Evolutionary conservation across 2,329 filamentous ascomycete species (phyloP).

Genomic region (Aspergillus felis): DNA sequence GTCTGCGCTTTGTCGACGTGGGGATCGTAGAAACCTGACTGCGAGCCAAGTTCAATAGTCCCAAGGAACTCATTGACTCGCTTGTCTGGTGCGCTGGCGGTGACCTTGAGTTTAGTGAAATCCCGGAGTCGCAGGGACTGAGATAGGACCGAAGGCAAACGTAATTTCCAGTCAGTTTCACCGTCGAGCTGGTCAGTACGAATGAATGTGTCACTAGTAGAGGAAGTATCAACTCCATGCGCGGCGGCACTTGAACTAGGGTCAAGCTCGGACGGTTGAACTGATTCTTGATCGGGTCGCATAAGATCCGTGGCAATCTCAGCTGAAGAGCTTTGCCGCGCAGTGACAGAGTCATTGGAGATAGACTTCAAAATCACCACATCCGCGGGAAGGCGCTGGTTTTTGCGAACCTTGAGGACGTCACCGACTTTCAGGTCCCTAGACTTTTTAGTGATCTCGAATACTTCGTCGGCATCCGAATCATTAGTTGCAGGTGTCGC

Average conservation of each 20-base stretch:
- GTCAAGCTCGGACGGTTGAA: conserved; percentile 10
- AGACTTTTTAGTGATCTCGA: conserved; percentile 74
- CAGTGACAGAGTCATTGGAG: conserved; percentile 48
- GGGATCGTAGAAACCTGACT: conserved; percentile 44
- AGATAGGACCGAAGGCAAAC: conserved; percentile 79
- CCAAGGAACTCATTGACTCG: conserved; percentile 94
- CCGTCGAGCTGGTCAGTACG: conserved; percentile 95
- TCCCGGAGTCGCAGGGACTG: conserved; percentile 72
- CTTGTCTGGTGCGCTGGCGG: conserved; percentile 84
- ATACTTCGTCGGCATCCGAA: conserved; percentile 36
- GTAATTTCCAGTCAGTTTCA: conserved; percentile 97
- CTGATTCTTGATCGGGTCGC: conserved; percentile 17
- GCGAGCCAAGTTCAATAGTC: conserved; percentile 71
- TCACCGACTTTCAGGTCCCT: conserved; percentile 90
- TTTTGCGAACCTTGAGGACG: conserved; percentile 86
- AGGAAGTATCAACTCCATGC: conserved; percentile 31
- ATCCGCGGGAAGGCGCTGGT: conserved; percentile 90
- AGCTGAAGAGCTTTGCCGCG: conserved; percentile 19
- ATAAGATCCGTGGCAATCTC: conserved; percentile 26
- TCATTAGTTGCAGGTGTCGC: conserved; percentile 8
- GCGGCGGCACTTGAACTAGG: conserved; percentile 14
- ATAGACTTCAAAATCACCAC: conserved; percentile 87
- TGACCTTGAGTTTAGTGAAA: conserved; percentile 63
- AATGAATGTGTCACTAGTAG: conserved; percentile 84
- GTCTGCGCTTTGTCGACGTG: conserved; percentile 34